phyloP scores from a whole-genome alignment of 352 stramenopile species.

The Phytophthora capsici region DNA sequence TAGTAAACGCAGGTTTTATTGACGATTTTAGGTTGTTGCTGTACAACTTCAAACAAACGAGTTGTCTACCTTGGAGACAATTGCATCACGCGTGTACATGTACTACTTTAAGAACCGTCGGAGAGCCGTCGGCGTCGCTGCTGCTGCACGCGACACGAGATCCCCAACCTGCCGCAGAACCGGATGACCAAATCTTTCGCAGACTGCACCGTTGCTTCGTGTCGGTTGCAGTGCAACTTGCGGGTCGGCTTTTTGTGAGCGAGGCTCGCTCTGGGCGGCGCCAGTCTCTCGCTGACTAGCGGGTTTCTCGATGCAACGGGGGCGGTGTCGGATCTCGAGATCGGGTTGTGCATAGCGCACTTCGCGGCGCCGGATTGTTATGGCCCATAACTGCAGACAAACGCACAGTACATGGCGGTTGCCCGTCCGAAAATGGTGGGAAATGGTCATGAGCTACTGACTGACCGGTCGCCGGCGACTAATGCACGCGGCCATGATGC shows the following conservation, averaged over 20 bases:
- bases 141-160: background rate
- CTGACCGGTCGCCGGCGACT: conserved; percentile 14
- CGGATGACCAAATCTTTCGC: conserved; percentile 16
- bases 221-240: background rate
- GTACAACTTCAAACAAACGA: no score
- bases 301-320: conserved; percentile 23
- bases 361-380: conserved; percentile 7
- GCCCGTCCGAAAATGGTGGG: background rate
- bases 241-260: conserved; percentile 2
- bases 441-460: conserved; percentile 5
- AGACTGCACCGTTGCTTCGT: conserved; percentile 11
- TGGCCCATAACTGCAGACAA: background rate
- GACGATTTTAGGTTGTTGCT: conserved; percentile 6
- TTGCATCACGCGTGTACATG: no score
- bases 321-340: conserved; percentile 17
- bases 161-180: conserved; percentile 1
- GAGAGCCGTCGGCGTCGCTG: no score
- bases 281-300: conserved; percentile 32
- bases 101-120: background rate
- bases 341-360: conserved; percentile 17
- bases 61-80: no score
- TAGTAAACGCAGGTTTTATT: background rate
- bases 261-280: conserved; percentile 1
- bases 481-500: conserved; percentile 9
- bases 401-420: no score